Conservation (phyloP, 2,329 filamentous ascomycete genomes). For the Periconia sp. region DNA sequence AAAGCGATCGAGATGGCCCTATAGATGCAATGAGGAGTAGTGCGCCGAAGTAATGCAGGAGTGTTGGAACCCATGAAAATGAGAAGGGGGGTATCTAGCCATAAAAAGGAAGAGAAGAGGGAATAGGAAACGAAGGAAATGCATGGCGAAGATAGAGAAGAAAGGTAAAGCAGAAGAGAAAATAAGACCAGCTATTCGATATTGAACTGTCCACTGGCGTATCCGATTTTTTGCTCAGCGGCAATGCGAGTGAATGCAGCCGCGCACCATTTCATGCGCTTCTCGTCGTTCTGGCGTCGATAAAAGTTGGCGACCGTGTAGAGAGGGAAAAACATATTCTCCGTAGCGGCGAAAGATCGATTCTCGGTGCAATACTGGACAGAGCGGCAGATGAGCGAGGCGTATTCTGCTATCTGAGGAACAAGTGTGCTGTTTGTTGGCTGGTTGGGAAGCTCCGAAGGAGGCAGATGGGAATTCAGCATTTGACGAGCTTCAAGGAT, state of each 20-base stretch:
- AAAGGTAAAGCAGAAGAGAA: neutral
- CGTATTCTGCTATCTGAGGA: constrained; percentile 14
- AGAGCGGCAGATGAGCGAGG: constrained; percentile 19
- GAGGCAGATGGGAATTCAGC: constrained; percentile 9
- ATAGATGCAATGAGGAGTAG: too few relatives aligned
- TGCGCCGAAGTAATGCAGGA: too few relatives aligned
- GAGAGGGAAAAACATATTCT: constrained; percentile 22
- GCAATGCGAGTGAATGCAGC: constrained; percentile 11
- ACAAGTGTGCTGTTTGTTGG: neutral
- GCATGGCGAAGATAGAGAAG: neutral
- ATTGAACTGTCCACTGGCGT: constrained; percentile 3
- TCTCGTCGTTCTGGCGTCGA: constrained; percentile 12
- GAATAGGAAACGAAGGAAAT: neutral
- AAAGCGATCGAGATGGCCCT: too few relatives aligned
- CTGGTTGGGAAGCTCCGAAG: constrained; percentile 1
- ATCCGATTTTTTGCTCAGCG: constrained; percentile 17
- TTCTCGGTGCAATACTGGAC: constrained; percentile 18
- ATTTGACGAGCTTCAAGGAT: constrained; percentile 14
- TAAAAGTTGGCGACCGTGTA: constrained; percentile 13
- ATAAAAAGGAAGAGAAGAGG: neutral
- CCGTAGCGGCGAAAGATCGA: constrained; percentile 16
- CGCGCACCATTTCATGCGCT: constrained; percentile 17
- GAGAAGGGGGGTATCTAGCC: neutral
- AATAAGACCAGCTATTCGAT: neutral
- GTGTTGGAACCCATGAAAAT: neutral